Conservation (phyloP, 306 rosid genomes). For the Trifolium repens region DNA sequence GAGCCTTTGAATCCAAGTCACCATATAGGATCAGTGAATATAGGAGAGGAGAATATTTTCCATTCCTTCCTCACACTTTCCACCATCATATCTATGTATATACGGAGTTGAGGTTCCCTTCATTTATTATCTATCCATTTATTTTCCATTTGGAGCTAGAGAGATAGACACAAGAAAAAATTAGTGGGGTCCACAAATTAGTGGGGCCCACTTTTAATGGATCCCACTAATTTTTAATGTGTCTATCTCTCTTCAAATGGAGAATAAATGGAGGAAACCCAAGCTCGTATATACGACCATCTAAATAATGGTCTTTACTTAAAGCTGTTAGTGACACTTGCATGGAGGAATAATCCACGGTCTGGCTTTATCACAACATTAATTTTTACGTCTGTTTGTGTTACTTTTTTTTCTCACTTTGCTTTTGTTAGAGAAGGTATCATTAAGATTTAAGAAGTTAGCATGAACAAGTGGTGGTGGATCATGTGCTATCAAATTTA, state of each 20-base stretch:
- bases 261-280: too few species aligned
- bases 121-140: too few species aligned
- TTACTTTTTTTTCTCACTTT: neutral
- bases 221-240: too few species aligned
- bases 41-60: neutral
- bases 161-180: too few species aligned
- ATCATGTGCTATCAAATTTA: slow-evolving; percentile 27
- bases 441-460: slow-evolving; percentile 36
- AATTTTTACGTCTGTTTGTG: slow-evolving; percentile 10
- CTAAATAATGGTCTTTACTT: slow-evolving; percentile 7
- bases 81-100: neutral
- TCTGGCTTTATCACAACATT: slow-evolving; percentile 58
- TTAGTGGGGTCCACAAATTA: too few species aligned
- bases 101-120: too few species aligned
- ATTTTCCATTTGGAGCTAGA: too few species aligned
- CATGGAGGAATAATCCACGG: slow-evolving; percentile 67
- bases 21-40: neutral
- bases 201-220: too few species aligned
- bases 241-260: too few species aligned
- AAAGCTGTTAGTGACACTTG: slow-evolving; percentile 51
- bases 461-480: slow-evolving; percentile 54
- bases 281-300: neutral
- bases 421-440: neutral
- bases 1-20: neutral
- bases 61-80: neutral